Percentiles rank a stretch among this genome's conserved stretches.
phyloP scores from a whole-genome alignment of 163 green algal species.

The Chloromonas sp. region DNA sequence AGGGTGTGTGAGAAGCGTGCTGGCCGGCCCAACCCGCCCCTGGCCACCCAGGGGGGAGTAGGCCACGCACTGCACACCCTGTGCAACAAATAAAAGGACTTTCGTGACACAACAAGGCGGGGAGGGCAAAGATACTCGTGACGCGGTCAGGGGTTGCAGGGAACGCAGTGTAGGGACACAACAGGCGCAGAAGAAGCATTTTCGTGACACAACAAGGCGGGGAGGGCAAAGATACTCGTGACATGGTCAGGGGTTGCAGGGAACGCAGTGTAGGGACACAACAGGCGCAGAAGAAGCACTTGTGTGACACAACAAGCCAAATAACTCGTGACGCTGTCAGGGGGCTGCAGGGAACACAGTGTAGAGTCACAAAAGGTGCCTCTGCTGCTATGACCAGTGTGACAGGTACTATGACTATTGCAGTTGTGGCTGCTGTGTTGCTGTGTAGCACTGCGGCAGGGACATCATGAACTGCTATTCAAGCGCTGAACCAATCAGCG shows the following conservation, averaged over 20 bases:
- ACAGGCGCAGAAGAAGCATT: background rate
- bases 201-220: background rate
- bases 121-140: background rate
- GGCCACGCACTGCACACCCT: constrained; percentile 21
- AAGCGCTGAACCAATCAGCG: too few relatives aligned
- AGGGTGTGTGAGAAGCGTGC: background rate
- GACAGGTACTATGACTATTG: too few relatives aligned
- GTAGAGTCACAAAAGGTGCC: too few relatives aligned
- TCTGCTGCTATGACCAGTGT: too few relatives aligned
- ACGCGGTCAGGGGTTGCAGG: background rate
- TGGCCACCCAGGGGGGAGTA: constrained; percentile 20
- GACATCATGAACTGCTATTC: too few relatives aligned
- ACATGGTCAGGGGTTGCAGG: background rate
- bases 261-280: background rate
- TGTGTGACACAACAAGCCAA: too few relatives aligned
- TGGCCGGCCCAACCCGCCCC: background rate
- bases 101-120: background rate
- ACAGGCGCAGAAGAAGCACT: too few relatives aligned
- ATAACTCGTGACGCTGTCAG: too few relatives aligned
- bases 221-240: background rate
- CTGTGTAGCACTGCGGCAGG: too few relatives aligned
- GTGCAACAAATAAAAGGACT: background rate
- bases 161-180: background rate
- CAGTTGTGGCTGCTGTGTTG: too few relatives aligned
- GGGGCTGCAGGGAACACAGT: too few relatives aligned